These are phyloP conservation scores for Elsinoe perseae DNA, from an alignment of 2,329 filamentous ascomycete species.

Conservation along the genomic window DNA sequence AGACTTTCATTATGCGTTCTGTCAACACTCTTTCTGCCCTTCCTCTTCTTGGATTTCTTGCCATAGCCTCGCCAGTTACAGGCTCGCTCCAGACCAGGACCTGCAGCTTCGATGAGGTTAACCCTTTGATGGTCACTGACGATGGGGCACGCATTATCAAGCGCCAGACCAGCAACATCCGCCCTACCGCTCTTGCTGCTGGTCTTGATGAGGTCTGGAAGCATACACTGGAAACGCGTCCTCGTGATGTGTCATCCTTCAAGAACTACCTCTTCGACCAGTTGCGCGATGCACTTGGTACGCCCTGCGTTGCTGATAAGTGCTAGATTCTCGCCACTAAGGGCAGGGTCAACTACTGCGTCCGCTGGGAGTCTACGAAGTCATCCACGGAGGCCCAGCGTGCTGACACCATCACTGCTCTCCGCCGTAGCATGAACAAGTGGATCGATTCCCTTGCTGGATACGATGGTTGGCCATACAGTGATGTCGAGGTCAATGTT, in stretches of 20 bases:
- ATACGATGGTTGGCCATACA: constrained; percentile 40
- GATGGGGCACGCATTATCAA: not conserved
- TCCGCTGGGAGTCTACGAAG: constrained; percentile 39
- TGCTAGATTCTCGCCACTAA: constrained; percentile 22
- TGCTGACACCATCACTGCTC: constrained; percentile 30
- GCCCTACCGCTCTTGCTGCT: not conserved
- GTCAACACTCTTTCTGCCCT: constrained; percentile 7
- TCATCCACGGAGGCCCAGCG: constrained; percentile 35
- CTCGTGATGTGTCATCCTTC: constrained; percentile 22
- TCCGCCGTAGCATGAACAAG: constrained; percentile 33
- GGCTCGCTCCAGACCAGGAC: not conserved
- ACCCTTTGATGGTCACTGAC: constrained; percentile 5
- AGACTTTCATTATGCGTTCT: constrained; percentile 7
- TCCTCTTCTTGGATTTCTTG: constrained; percentile 4
- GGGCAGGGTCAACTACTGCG: constrained; percentile 37
- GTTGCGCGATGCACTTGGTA: constrained; percentile 12
- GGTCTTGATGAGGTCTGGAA: constrained; percentile 16
- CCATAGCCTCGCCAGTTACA: not conserved
- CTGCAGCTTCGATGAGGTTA: constrained; percentile 13
- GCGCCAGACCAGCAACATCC: constrained; percentile 10
- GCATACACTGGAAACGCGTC: not conserved
- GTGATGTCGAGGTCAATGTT: constrained; percentile 34
- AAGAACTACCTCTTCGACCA: constrained; percentile 30
- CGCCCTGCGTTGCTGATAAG: not conserved
- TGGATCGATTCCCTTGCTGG: constrained; percentile 40